phyloP scores from a whole-genome alignment of 495 filamentous ascomycete genomes.

The Hypoxylon lenormandii region DNA sequence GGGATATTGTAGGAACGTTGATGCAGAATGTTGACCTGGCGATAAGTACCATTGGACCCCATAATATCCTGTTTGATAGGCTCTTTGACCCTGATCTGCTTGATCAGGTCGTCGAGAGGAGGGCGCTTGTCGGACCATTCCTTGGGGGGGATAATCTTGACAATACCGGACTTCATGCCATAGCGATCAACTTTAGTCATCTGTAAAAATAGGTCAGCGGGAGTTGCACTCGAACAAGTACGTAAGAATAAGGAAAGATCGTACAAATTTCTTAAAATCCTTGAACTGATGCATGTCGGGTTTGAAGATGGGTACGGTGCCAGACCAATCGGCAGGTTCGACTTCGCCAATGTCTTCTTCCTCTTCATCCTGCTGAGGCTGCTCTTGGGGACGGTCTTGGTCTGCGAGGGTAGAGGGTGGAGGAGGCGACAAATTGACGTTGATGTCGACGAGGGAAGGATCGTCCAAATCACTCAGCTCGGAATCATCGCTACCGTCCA shows the following conservation, averaged over 20 bases:
- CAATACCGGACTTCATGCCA: conserved; percentile 95
- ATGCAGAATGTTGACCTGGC: conserved; percentile 94
- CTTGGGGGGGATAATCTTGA: conserved; percentile 92
- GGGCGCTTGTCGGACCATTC: conserved; percentile 91
- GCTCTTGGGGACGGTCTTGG: conserved; percentile 37
- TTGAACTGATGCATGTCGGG: conserved; percentile 95
- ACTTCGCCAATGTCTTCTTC: conserved; percentile 80
- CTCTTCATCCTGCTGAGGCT: conserved; percentile 60
- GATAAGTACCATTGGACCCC: conserved; percentile 91
- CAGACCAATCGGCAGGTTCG: conserved; percentile 87
- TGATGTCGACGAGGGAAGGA: conserved; percentile 47
- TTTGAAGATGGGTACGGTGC: conserved; percentile 92
- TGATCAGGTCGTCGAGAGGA: conserved; percentile 83
- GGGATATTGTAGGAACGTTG: conserved; percentile 95
- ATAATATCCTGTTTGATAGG: conserved; percentile 98
- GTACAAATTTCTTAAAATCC: conserved; percentile 84
- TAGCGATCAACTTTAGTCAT: conserved; percentile 89
- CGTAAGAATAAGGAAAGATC: conserved; percentile 37
- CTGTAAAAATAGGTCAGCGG: conserved; percentile 45
- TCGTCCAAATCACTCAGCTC: conserved; percentile 69
- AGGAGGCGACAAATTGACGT: conserved; percentile 48
- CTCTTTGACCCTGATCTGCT: conserved; percentile 91
- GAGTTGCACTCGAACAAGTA: conserved; percentile 12
- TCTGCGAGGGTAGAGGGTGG: conserved; percentile 21
- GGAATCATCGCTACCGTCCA: conserved; percentile 64